phyloP scores from a whole-genome alignment of 2,329 filamentous ascomycete genomes.

The Trichophyton benhamiae region DNA sequence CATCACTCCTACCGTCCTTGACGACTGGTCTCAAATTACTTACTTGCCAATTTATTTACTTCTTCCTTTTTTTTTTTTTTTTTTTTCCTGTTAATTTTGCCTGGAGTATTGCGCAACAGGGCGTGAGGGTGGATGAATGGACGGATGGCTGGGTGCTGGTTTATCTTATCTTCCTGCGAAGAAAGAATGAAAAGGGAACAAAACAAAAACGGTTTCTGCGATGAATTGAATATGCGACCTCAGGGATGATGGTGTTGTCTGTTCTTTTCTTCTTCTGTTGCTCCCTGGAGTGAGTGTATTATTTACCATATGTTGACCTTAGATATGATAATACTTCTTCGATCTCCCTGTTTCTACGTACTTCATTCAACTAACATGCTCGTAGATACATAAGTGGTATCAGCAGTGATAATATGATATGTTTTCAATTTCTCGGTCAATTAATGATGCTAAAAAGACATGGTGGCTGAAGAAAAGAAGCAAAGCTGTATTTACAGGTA shows the following conservation, averaged over 20 bases:
- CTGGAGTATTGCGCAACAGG: constrained; percentile 1
- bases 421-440: background rate
- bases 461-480: background rate
- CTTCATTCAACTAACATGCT: no score
- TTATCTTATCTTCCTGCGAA: background rate
- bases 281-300: background rate
- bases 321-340: constrained; percentile 1
- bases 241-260: background rate
- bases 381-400: background rate
- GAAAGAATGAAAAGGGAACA: background rate
- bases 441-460: background rate
- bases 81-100: background rate
- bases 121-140: background rate
- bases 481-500: constrained; percentile 3
- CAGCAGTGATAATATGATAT: background rate
- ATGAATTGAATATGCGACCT: background rate
- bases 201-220: background rate
- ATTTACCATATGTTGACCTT: background rate
- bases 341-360: background rate
- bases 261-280: background rate
- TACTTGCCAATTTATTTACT: no score
- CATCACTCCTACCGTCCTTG: no score
- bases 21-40: no score
- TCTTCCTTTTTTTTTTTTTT: no score
- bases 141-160: background rate